These are phyloP conservation scores for Naegleria lovaniensis DNA, from an alignment of 208 protist genomes.

Conservation along the genomic window DNA sequence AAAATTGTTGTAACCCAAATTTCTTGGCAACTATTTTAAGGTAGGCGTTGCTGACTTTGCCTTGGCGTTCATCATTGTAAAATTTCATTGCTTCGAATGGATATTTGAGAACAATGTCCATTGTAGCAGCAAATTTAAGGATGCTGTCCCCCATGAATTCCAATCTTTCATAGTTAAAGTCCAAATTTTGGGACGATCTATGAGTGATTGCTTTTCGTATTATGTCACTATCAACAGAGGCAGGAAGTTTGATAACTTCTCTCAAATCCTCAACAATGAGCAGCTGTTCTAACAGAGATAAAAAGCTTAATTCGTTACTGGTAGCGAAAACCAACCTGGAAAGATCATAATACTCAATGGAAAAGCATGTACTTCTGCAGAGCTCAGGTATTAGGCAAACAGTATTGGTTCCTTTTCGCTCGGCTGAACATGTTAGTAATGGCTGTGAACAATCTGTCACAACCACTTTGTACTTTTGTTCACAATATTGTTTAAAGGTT, in stretches of 20 bases:
- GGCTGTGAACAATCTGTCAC: no score
- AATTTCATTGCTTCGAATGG: not conserved
- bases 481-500: no score
- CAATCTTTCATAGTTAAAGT: not conserved
- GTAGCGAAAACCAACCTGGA: not conserved
- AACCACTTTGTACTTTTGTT: no score
- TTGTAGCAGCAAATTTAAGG: not conserved
- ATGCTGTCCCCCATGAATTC: not conserved
- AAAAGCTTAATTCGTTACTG: not conserved
- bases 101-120: not conserved
- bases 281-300: not conserved
- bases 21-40: not conserved
- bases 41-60: not conserved
- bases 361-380: not conserved
- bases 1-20: not conserved
- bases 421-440: no score
- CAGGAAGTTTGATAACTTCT: not conserved
- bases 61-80: not conserved
- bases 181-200: not conserved
- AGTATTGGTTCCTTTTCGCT: not conserved
- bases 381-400: not conserved
- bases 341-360: not conserved
- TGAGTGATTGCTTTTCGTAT: not conserved
- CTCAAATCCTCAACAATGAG: not conserved
- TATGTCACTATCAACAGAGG: not conserved